Base-by-base conservation (phyloP, 192 early-diverging fungal genomes). In the Linnemannia exigua region DNA sequence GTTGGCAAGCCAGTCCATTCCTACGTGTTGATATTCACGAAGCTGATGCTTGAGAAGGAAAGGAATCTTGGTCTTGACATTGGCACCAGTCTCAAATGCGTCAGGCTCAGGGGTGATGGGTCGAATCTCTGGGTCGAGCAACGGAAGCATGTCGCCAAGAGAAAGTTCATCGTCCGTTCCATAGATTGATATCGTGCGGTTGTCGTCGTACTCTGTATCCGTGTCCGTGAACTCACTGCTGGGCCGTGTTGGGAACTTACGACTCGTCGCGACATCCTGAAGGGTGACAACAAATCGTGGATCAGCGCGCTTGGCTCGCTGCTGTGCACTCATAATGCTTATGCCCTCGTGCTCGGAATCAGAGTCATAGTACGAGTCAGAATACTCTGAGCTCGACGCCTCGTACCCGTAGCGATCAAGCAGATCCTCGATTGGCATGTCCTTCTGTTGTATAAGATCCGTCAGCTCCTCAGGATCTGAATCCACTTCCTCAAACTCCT, bases 21-120 rank as follows among this genome's bases (percentile, higher is more conserved):
- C 98, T 28, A 95, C 94, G 63, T 95, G 90, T 83, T 99, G 98
- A 88, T 99, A 98, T 82, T 95, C 94, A 67, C 97, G 92, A 81
- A 99, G 91, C 31, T 79, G 88, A 36, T 94, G 94, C 22, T 94
- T 89, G 61, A 95, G 74, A 37, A 95, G 87, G 70, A 89, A 90
- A 2, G 95, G 94, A 9, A 93, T 88, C 37, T 76, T 81, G 48
- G 92, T 93, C 47, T 87, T 82, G 12, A 91, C 86, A 72, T 89
- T 89, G 16, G 89, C 84, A 0, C 84, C 88, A 12, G 87, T 82
- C 14, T 87, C 50, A n/a, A 88, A 88, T 1, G 82, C 89, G 8
- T 83, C 87, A 6, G 63, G 44, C 73, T 76, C 74, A 17, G 72
- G 61, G 8, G 51, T 61, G 17, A 76, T 75, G 1, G 67, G 63